These are phyloP conservation scores for Botrytis fabae DNA, from an alignment of 2,329 filamentous ascomycete species.

Conservation along the genomic window DNA sequence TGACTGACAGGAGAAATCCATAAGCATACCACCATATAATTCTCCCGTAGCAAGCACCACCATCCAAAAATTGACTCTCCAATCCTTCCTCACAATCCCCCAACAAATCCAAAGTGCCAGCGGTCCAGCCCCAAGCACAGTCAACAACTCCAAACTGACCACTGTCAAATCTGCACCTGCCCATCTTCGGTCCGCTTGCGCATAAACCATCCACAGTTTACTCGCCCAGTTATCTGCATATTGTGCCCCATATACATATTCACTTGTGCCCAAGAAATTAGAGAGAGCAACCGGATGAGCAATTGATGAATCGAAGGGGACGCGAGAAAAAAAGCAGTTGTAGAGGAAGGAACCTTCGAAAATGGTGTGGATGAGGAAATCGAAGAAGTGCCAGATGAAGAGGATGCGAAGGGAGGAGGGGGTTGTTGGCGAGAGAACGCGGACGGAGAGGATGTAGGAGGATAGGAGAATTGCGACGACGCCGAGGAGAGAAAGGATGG, in stretches of 20 bases:
- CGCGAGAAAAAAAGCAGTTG: conserved; percentile 80
- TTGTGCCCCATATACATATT: conserved; percentile 55
- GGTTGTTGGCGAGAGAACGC: conserved; percentile 41
- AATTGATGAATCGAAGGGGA: conserved; percentile 47
- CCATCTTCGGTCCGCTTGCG: conserved; percentile 63
- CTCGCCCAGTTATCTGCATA: conserved; percentile 57
- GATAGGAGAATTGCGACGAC: conserved; percentile 54
- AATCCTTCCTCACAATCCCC: conserved; percentile 56
- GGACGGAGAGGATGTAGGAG: conserved; percentile 52
- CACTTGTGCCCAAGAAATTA: conserved; percentile 52
- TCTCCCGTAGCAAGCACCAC: conserved; percentile 65
- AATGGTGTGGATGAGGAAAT: conserved; percentile 86
- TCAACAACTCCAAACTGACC: conserved; percentile 64
- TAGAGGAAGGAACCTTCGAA: conserved; percentile 92
- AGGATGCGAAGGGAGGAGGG: conserved; percentile 66
- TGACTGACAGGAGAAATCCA: neutral
- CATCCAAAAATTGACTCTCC: conserved; percentile 61
- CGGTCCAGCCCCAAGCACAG: conserved; percentile 62
- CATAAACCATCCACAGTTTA: conserved; percentile 69
- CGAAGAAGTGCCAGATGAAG: conserved; percentile 94
- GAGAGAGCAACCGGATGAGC: conserved; percentile 36
- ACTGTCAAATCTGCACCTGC: conserved; percentile 62
- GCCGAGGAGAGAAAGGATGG: conserved; percentile 57
- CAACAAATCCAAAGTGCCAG: conserved; percentile 61
- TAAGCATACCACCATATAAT: conserved; percentile 59